Base-by-base conservation (phyloP, 2,329 filamentous ascomycete genomes). In the Ophiostoma australiae region DNA sequence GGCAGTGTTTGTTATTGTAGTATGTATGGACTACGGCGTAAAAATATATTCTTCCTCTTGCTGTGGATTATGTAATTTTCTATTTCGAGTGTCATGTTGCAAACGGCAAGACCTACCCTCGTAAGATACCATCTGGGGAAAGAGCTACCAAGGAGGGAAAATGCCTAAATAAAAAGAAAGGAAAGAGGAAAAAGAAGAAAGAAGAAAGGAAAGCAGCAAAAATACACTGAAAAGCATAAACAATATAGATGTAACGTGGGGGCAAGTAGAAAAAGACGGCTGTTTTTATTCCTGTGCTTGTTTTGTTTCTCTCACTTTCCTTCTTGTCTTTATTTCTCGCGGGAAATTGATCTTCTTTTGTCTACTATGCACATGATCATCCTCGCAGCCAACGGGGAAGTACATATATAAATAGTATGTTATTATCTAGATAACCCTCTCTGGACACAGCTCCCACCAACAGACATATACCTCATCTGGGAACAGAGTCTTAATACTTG, bases 321-420 rank as follows among this genome's bases (percentile, higher is more conserved):
- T 58, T 58, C 23, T 27, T 27, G 7, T 58, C 23, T 58, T 58
- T 48, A 5, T 48, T 58, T 27, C 23, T 11, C 52, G 52, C 23
- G n/a, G 52, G 52, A 58, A 58, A 27, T 58, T 6, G 10, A 58
- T 58, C 52, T 58, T 58, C 52, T 58, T 58, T 58, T 58, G 52
- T 58, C 23, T 27, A 58, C 44, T 48, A 15, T 6, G 4, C 1
- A 39, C 44, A 48, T 7, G 20, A 48, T 48, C 44, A 48, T 48
- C 44, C 44, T 20, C 44, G 3, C 37, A 39, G 37, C 8, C 37
- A 39, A 6, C 27, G 27, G 27, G 27, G 27, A 31, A n/a, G 3
- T 20, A 48, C 17, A 6, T 7, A 48, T 1, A 20, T 20, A 8
- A 44, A 20, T 17, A 20, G 44, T 48, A 48, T 2, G 20, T 48